phyloP scores from a whole-genome alignment of 257 asterid species.

The Thymus quinquecostatus region DNA sequence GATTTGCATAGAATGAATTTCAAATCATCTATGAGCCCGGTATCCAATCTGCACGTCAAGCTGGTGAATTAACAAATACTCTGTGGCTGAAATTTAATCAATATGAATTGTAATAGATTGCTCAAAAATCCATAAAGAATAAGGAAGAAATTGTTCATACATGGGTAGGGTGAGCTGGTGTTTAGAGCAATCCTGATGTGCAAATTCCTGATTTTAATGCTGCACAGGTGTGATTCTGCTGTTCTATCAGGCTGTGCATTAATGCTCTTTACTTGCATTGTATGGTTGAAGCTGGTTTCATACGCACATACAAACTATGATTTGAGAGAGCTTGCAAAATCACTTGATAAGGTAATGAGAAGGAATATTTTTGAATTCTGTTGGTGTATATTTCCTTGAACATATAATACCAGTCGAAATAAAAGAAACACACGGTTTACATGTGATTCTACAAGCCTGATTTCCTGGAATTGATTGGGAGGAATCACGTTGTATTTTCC shows the following conservation, averaged over 20 bases:
- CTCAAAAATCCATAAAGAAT: background rate
- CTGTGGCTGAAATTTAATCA: slow-evolving; percentile 4
- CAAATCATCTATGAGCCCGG: background rate
- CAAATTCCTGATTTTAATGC: slow-evolving; percentile 29
- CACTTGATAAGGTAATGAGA: slow-evolving; percentile 73
- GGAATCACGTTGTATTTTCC: slow-evolving; percentile 20
- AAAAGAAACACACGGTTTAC: slow-evolving; percentile 7
- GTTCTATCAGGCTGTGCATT: slow-evolving; percentile 81
- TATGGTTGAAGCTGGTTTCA: slow-evolving; percentile 94
- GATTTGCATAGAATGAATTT: slow-evolving; percentile 1
- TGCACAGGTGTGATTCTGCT: slow-evolving; percentile 91
- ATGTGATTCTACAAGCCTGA: slow-evolving; percentile 19
- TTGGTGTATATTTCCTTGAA: slow-evolving; percentile 9
- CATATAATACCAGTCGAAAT: background rate
- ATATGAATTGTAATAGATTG: background rate
- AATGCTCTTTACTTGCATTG: slow-evolving; percentile 79
- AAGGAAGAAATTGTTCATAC: too few relatives aligned
- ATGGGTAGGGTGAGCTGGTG: slow-evolving; percentile 5
- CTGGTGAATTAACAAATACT: background rate
- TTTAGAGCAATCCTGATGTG: slow-evolving; percentile 29
- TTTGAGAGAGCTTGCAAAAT: slow-evolving; percentile 71
- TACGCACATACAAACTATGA: slow-evolving; percentile 95
- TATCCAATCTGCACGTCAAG: slow-evolving; percentile 1
- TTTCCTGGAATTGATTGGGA: slow-evolving; percentile 7
- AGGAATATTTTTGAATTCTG: slow-evolving; percentile 1